phyloP scores from a whole-genome alignment of 2,329 filamentous ascomycete genomes.

The Penicillium sp. region DNA sequence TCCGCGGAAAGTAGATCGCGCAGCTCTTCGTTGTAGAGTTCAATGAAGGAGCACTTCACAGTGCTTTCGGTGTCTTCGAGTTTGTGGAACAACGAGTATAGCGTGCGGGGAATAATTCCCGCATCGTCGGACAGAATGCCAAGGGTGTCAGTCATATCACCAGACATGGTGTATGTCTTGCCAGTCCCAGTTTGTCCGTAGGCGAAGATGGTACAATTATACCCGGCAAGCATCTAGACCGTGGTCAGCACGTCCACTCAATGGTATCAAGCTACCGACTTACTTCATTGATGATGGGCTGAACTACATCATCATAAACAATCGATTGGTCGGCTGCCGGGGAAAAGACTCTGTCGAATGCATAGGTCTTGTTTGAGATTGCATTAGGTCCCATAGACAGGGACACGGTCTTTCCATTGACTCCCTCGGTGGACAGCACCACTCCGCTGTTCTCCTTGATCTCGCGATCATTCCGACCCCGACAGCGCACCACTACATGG shows the following conservation, averaged over 20 bases:
- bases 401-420: slow-evolving; percentile 76
- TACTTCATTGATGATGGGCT: slow-evolving; percentile 88
- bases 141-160: slow-evolving; percentile 83
- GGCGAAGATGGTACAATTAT: slow-evolving; percentile 97
- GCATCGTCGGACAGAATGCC: slow-evolving; percentile 85
- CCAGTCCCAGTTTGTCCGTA: slow-evolving; percentile 97
- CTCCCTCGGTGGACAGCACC: slow-evolving; percentile 80
- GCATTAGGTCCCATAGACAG: slow-evolving; percentile 89
- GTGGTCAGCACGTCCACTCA: slow-evolving; percentile 9
- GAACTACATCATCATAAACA: slow-evolving; percentile 92
- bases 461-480: slow-evolving; percentile 87
- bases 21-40: slow-evolving; percentile 96
- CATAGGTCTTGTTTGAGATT: slow-evolving; percentile 90
- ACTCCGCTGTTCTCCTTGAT: slow-evolving; percentile 91
- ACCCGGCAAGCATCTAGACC: slow-evolving; percentile 76
- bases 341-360: slow-evolving; percentile 96
- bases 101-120: slow-evolving; percentile 87
- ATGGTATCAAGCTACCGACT: slow-evolving; percentile 16
- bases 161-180: slow-evolving; percentile 99
- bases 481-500: slow-evolving; percentile 90
- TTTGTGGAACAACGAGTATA: slow-evolving; percentile 80
- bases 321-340: slow-evolving; percentile 88
- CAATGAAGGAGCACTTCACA: slow-evolving; percentile 97
- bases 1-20: slow-evolving; percentile 80
- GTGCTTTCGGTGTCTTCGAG: slow-evolving; percentile 78